phyloP scores from a whole-genome alignment of 2,329 filamentous ascomycete genomes.

The Aspergillus flavus region DNA sequence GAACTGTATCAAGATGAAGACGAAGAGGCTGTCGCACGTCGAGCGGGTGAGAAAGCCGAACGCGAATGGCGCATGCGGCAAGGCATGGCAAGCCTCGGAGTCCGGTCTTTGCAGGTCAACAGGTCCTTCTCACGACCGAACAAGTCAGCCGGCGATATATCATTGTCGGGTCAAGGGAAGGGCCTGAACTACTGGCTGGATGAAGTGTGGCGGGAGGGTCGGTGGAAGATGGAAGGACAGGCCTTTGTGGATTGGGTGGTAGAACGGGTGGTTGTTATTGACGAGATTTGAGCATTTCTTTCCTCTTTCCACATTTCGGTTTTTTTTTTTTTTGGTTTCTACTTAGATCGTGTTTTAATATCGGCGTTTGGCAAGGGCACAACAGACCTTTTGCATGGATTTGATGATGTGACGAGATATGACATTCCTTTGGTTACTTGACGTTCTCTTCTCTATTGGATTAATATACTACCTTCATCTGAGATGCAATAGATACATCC shows the following conservation, averaged over 20 bases:
- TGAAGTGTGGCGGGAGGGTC: conserved; percentile 43
- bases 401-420: conserved; percentile 12
- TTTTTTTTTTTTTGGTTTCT: not conserved
- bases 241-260: conserved; percentile 43
- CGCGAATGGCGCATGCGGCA: conserved; percentile 70
- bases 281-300: conserved; percentile 26
- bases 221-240: conserved; percentile 47
- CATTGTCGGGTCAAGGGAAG: conserved; percentile 22
- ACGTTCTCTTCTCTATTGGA: not conserved
- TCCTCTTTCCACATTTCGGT: not conserved
- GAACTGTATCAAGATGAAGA: conserved; percentile 73
- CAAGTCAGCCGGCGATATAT: not conserved
- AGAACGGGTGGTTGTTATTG: conserved; percentile 43
- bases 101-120: conserved; percentile 30
- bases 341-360: conserved; percentile 4
- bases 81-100: conserved; percentile 37
- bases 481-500: not conserved
- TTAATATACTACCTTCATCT: not conserved
- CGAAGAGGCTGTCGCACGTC: conserved; percentile 68
- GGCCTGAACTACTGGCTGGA: conserved; percentile 38
- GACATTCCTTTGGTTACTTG: conserved; percentile 8
- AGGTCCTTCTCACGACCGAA: conserved; percentile 26
- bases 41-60: conserved; percentile 73
- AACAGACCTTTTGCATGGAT: not conserved
- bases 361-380: conserved; percentile 2